Base-by-base conservation (phyloP, 73 alveolate species). In the Paramecium sonneborni region DNA sequence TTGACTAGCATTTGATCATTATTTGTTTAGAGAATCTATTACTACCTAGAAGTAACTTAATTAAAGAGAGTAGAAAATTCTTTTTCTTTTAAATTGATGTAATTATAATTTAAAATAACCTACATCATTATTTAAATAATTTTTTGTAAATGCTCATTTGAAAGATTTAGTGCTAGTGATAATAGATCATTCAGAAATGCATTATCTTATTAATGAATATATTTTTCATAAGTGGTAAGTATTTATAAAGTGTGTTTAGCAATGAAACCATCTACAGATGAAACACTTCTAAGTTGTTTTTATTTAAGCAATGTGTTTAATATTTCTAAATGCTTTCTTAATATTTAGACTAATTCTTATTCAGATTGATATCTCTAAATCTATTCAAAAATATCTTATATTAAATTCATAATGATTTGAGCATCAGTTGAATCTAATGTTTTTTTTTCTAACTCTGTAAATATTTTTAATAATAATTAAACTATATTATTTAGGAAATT, bases 321-420 rank as follows among this genome's bases (percentile, higher is more conserved):
- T 20, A 79, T 24, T 43, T 79, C 90, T 39, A 41, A 79, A 24
- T 79, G 55, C 41, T 30, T 39, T 79, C 55, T 39, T 10, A 79
- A 30, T 11, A 39, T 30, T 37, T 30, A 10, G 30, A 41, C 69
- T 10, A 79, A 38, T 23, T 39, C 74, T 79, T 79, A 9, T 4
- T 79, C 90, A 20, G 44, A 30, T 43, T 39, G 8, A 41, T 79
- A 79, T 46, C 56, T 12, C 12, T 74, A 5, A 37, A 79, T 79
- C 55, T 39, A 30, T 46, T 79, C 90, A 23, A 79, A 79, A 12
- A 79, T 79, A 79, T 79, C 90, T 79, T 79, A 79, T 10, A 43
- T 43, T 6, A 41, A 34, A 79, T 79, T 44, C 69, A 79, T 39
- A 9, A 79, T 39, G 15, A 79, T 79, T 79, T 44, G 15, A 79